Evolutionary conservation across 352 stramenopile genomes (phyloP).

Genomic region (Globisporangium recalcitrans): DNA sequence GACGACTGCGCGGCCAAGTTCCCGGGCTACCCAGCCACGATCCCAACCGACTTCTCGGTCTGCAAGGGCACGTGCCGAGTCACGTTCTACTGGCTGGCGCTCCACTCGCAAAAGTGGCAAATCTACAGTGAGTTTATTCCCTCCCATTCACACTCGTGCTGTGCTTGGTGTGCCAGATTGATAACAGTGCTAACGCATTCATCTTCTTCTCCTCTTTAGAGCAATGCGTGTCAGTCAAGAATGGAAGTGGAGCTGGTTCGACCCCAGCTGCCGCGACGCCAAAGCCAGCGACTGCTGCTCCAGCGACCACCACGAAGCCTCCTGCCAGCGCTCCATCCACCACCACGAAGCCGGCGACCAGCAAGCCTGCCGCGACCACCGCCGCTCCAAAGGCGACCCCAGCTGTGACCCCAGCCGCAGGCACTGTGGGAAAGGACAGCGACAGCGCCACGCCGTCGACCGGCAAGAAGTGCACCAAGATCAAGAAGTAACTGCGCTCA

Average conservation of each 20-base stretch:
- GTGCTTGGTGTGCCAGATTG: no score
- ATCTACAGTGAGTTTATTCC: conserved; percentile 28
- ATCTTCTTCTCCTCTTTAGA: neutral
- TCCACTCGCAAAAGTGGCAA: conserved; percentile 50
- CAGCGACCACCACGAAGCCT: neutral
- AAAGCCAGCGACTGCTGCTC: neutral
- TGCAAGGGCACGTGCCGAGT: conserved; percentile 46
- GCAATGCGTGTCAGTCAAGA: conserved; percentile 32
- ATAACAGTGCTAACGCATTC: neutral
- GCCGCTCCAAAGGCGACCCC: conserved; percentile 3
- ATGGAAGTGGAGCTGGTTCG: conserved; percentile 14
- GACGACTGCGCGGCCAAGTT: conserved; percentile 39
- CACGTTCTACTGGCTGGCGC: conserved; percentile 59
- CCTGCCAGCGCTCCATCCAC: neutral
- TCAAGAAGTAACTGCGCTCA: conserved; percentile 5
- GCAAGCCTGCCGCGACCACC: conserved; percentile 3
- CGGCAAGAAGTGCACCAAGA: conserved; percentile 4
- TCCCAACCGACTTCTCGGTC: conserved; percentile 44
- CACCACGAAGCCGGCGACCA: neutral
- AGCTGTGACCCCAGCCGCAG: neutral
- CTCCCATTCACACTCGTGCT: neutral
- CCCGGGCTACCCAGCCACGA: conserved; percentile 34
- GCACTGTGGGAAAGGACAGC: conserved; percentile 5
- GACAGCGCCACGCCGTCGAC: neutral
- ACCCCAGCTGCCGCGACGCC: neutral